A percentile compares a stretch with the other conserved stretches of the same genome.
phyloP scores from a whole-genome alignment of 2,329 filamentous ascomycete genomes.

The Fusarium cicatricum region DNA sequence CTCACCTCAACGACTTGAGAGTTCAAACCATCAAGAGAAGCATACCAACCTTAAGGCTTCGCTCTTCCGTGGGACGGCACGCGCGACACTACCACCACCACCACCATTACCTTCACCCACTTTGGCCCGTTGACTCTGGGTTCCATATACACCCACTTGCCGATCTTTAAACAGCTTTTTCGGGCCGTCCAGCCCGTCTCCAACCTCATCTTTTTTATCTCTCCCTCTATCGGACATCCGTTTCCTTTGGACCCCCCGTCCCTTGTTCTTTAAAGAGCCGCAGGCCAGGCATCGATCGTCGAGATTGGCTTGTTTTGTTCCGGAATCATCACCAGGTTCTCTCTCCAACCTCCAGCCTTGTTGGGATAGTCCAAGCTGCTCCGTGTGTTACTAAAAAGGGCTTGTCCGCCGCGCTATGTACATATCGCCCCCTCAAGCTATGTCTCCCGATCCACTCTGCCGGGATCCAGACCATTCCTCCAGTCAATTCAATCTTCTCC shows the following conservation, averaged over 20 bases:
- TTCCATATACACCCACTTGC: constrained; percentile 8
- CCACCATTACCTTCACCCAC: too few relatives aligned
- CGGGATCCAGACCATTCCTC: constrained; percentile 38
- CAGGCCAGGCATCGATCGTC: constrained; percentile 23
- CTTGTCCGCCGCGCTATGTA: constrained; percentile 1
- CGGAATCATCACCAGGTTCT: constrained; percentile 22
- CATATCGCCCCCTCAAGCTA: constrained; percentile 4
- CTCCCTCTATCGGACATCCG: neutral
- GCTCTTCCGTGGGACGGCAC: constrained; percentile 5
- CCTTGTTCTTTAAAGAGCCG: constrained; percentile 18
- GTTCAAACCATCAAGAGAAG: constrained; percentile 18
- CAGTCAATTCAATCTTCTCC: constrained; percentile 13
- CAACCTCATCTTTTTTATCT: constrained; percentile 15
- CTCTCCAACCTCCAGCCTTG: constrained; percentile 30
- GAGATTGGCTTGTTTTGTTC: constrained; percentile 11
- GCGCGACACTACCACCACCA: constrained; percentile 19
- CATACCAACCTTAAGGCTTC: constrained; percentile 32
- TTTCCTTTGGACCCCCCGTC: constrained; percentile 14
- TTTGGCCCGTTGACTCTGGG: neutral
- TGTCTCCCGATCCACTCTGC: constrained; percentile 24
- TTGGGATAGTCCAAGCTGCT: constrained; percentile 26
- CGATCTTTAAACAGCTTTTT: constrained; percentile 15
- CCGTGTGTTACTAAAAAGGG: constrained; percentile 26
- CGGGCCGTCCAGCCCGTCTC: constrained; percentile 30
- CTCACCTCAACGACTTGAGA: neutral